Base-by-base conservation (phyloP, 345 rosid species). In the Eucalyptus cloeziana region DNA sequence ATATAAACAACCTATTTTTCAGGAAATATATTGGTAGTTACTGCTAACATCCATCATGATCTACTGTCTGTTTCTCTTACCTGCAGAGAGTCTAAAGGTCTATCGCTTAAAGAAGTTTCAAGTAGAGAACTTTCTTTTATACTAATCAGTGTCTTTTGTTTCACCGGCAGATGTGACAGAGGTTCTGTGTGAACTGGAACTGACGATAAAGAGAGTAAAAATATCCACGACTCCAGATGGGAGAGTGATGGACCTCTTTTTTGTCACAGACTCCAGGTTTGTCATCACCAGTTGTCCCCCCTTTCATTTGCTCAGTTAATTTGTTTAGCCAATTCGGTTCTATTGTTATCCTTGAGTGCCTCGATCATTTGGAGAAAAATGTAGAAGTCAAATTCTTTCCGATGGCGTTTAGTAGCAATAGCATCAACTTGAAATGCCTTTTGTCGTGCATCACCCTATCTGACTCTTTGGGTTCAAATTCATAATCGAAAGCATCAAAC, bases 181-280 rank as follows among this genome's bases (percentile, higher is more conserved):
- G 90, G 97, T 94, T 89, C 95, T 96, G 85, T 95, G 94, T 50
- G 95, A 93, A 90, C 91, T 95, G 85, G 96, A 95, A 92, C 94
- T 95, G 67, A 93, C 93, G 52, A 95, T 95, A 89, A 94, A 93
- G 91, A 93, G 93, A 89, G 97, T 94, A 49, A 95, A 95, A 91
- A 95, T 93, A 79, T 95, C 94, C 90, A 94, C 96, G 83, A 88
- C 96, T 81, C 97, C 96, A 13, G 97, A 96, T 90, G 97, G 96
- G 76, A 93, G 92, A 90, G 95, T 96, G 45, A 93, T 95, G 94
- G 96, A 95, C 91, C 96, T 96, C 91, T 92, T 96, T 88, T 96
- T 92, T 87, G 76, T 96, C 67, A 95, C 97, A 5, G 97, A 96
- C 93, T 91, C 95, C 83, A 95, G 96, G 97, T 95, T 89, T 90